Conservation (phyloP, 164 flowering plant genomes). For the Vitis rupestris region DNA sequence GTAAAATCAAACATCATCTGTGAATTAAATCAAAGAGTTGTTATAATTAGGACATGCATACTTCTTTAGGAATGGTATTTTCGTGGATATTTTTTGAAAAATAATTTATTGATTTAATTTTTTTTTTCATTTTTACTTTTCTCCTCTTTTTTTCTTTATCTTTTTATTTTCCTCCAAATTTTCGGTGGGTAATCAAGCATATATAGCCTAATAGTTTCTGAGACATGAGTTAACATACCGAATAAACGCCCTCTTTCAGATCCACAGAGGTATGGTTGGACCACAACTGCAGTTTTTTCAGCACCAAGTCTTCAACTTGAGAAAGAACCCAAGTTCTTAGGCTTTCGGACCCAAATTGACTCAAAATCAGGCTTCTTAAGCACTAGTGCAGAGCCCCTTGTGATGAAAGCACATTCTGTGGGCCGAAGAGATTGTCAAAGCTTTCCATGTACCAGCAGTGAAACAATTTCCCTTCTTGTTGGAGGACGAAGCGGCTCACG, state of each 20-base stretch:
- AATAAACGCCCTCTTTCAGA: slow-evolving; percentile 54
- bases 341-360: slow-evolving; percentile 62
- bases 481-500: slow-evolving; percentile 51
- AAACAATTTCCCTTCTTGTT: slow-evolving; percentile 58
- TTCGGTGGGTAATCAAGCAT: too few species aligned
- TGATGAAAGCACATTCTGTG: slow-evolving; percentile 51
- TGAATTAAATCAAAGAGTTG: background rate
- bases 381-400: slow-evolving; percentile 74
- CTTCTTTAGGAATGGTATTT: too few species aligned
- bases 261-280: slow-evolving; percentile 38
- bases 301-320: slow-evolving; percentile 47
- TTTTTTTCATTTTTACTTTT: too few species aligned
- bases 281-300: slow-evolving; percentile 39
- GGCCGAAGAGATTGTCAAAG: slow-evolving; percentile 62
- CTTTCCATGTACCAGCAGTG: slow-evolving; percentile 74
- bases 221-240: slow-evolving; percentile 28
- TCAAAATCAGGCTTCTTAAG: slow-evolving; percentile 63
- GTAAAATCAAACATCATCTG: slow-evolving; percentile 75
- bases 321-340: slow-evolving; percentile 52
- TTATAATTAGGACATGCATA: too few species aligned
- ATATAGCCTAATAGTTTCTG: background rate
- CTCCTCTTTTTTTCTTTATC: too few species aligned
- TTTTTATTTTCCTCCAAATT: too few species aligned
- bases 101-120: too few species aligned
- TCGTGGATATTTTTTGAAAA: too few species aligned